Base-by-base conservation (phyloP, 305 asterid species). In the Fraxinus dipetala region DNA sequence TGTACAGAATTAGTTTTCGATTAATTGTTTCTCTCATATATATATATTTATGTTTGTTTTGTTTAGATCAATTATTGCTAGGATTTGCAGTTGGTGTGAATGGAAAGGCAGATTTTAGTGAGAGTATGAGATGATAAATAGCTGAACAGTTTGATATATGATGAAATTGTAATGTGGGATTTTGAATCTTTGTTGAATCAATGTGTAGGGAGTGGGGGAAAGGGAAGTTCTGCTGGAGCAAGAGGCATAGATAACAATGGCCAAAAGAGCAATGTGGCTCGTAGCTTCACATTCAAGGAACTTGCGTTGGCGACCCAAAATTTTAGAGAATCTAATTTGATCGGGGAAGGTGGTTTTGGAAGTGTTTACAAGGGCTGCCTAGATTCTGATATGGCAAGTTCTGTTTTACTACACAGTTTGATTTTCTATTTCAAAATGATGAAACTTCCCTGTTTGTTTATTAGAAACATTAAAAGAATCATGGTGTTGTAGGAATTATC, bases 301-400 rank as follows among this genome's bases (percentile, higher is more conserved):
- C 98, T 95, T 48, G 96, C 97, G 16, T 78, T 78, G 54, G 96
- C 95, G 2, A 95, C 98, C 7, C 95, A 91, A 86, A 90, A 93
- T 78, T 95, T 95, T 20, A 84, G 90, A 87, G 91, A 84, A 72
- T 85, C 91, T 38, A 95, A 95, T 90, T 87, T 93, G 92, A 89
- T 95, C 4, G 98, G 98, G 20, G 97, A 91, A 84, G 98, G 98
- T 4, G 98, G 98, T 18, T 95, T 92, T 74, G 98, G 98, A 59
- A 88, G 95, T 35, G 98, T 95, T 69, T 95, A 85, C 78, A 93
- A 86, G 85, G 98, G 93, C 78, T 92, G 89, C 24, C 90, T 93
- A 0, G 98, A 92, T 43, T 87, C 92, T 69, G 92, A 89, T 81
- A 78, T 80, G 93, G 98, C 87, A 87, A 89, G 89, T 80, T 35